Conservation (phyloP, 1,284 basidiomycete species). For the Cutaneotrichosporon sp. region DNA sequence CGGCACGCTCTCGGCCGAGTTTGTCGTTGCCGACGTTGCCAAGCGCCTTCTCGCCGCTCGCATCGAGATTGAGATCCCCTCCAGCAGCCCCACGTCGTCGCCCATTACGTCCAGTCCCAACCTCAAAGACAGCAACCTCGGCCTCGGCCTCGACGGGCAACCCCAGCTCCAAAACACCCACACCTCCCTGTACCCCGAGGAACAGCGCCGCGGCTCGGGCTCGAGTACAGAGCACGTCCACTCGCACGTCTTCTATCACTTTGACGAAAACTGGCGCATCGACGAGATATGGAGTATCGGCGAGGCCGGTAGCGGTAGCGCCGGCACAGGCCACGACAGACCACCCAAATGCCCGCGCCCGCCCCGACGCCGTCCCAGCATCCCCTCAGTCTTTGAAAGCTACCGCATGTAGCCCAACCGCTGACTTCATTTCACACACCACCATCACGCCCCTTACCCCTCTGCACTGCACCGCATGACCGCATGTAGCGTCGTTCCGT, state of each 20-base stretch:
- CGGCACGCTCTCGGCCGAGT: constrained; percentile 1
- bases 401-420: background rate
- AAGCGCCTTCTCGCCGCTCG: constrained; percentile 13
- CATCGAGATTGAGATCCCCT: constrained; percentile 7
- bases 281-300: constrained; percentile 13
- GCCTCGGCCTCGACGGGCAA: no score
- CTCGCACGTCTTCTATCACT: constrained; percentile 17
- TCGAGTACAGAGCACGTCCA: background rate
- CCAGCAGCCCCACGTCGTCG: background rate
- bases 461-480: no score
- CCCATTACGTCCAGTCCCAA: background rate
- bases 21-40: constrained; percentile 7
- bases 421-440: no score
- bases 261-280: constrained; percentile 12
- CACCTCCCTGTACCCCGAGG: no score
- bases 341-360: background rate
- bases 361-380: background rate
- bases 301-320: background rate
- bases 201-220: background rate
- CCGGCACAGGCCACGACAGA: background rate
- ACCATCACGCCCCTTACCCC: no score
- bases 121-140: no score
- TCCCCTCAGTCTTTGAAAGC: background rate
- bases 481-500: no score
- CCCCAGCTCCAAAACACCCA: no score